phyloP scores from a whole-genome alignment of 345 rosid genomes.

The Barbarea vulgaris region DNA sequence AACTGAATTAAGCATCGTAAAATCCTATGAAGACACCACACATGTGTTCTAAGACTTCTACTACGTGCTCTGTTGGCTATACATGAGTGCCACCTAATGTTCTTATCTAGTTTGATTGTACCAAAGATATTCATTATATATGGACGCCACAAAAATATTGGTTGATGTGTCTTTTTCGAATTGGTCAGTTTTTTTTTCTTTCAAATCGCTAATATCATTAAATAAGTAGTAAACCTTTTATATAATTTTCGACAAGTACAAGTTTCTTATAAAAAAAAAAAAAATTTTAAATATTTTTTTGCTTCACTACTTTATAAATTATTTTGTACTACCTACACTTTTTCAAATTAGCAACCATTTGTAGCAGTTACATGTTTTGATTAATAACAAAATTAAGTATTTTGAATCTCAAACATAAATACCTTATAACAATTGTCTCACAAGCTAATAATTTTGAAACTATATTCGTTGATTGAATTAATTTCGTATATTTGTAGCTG shows the following conservation, averaged over 20 bases:
- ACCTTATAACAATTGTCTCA: background rate
- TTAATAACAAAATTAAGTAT: background rate
- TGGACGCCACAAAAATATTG: background rate
- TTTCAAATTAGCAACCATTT: background rate
- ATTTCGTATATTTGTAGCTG: background rate
- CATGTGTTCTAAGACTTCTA: background rate
- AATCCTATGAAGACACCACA: background rate
- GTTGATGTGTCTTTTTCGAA: background rate
- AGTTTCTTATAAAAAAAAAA: background rate
- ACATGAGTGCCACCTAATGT: background rate
- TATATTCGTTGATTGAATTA: background rate
- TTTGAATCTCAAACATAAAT: background rate
- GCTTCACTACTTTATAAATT: background rate
- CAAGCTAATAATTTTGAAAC: background rate
- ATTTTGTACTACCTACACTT: background rate
- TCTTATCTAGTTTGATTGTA: background rate
- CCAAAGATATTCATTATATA: background rate
- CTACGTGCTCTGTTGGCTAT: background rate
- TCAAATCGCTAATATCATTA: background rate
- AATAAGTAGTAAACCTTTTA: background rate
- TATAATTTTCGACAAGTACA: background rate
- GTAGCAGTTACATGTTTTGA: background rate
- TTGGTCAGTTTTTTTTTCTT: background rate
- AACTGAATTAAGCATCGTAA: background rate
- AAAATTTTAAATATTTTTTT: background rate